Evolutionary conservation across 805 yeast genomes (phyloP), one percentile per base, ranked within the genome.

Genomic region (Teunomyces stri): DNA sequence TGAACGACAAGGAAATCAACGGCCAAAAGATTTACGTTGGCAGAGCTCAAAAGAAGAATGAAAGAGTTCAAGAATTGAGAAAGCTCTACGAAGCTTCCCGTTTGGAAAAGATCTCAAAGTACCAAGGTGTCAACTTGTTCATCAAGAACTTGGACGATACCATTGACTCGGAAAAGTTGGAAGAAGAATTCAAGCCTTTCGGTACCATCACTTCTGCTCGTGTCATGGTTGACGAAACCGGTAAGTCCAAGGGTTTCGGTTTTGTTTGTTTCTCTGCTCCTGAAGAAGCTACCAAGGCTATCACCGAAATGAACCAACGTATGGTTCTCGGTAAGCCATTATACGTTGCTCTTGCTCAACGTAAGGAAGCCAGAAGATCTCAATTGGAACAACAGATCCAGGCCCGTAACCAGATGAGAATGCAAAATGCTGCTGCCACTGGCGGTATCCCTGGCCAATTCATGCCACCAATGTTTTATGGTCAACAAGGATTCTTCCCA

Each of bases 271-370:
- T 85, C 87, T 84, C 96, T 48, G 74, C 94, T 55, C 97, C 98
- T 66, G 99, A 94, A 74, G 99, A 94, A 82, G 99, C 99, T 60
- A 88, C 96, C 64, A 90, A 89, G 78, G 99, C 99, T 57, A 89
- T 92, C 70, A 81, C 92, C 61, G 99, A 92, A 80, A 91, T 92
- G 96, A 90, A 92, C 83, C 97, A 90, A 77, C 87, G 90, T 70
- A 87, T 92, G 85, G 82, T 94, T 61, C 85, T 83, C 60, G 89
- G 91, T 69, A 94, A 94, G 82, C 99, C 98, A 64, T 80, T 94
- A 68, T 94, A 92, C 71, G 99, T 94, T 74, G 97, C 97, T 52
- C 84, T 94, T 66, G 99, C 99, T 61, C 99, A 94, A 82, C 88
- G 96, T 74, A 92, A 89, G 79, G 99, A 92, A 61, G 96, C 89